Percentiles rank a stretch among this genome's conserved stretches.
Conservation (phyloP, 2,329 filamentous ascomycete genomes). For the Stagonosporopsis rhizophila region DNA sequence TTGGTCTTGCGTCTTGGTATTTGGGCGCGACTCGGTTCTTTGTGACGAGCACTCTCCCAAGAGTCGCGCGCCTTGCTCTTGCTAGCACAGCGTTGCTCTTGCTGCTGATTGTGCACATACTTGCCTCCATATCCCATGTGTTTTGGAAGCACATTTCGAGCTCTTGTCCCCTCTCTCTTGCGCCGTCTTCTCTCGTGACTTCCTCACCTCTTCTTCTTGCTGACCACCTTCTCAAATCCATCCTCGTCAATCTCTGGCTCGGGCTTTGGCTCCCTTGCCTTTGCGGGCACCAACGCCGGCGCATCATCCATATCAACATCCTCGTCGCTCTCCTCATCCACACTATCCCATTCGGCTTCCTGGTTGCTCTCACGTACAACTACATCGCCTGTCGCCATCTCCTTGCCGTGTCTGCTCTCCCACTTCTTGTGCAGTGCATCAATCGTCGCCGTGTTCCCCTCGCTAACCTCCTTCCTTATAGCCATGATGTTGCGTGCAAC, state of each 20-base stretch:
- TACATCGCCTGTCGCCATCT: slow-evolving; percentile 54
- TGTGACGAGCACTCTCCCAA: neutral
- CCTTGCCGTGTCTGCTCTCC: slow-evolving; percentile 66
- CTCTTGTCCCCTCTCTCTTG: neutral
- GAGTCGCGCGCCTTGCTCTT: neutral
- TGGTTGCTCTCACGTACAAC: slow-evolving; percentile 67
- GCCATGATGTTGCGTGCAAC: slow-evolving; percentile 76
- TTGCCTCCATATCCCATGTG: neutral
- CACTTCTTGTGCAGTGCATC: slow-evolving; percentile 69
- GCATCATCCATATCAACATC: slow-evolving; percentile 49
- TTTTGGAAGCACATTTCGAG: neutral
- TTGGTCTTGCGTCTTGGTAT: neutral
- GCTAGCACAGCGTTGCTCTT: neutral
- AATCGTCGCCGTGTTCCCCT: slow-evolving; percentile 71
- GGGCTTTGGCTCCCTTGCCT: slow-evolving; percentile 41
- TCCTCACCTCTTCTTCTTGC: slow-evolving; percentile 48
- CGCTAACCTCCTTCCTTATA: slow-evolving; percentile 68
- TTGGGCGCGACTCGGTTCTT: neutral
- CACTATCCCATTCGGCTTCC: slow-evolving; percentile 46
- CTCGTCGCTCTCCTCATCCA: slow-evolving; percentile 60
- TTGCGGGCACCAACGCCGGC: slow-evolving; percentile 44
- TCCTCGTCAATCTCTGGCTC: slow-evolving; percentile 52
- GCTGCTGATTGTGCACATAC: neutral
- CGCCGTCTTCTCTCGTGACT: neutral
- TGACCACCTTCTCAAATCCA: slow-evolving; percentile 53